Evolutionary conservation across 2,329 filamentous ascomycete species (phyloP).

Genomic region (Beauveria sp.): DNA sequence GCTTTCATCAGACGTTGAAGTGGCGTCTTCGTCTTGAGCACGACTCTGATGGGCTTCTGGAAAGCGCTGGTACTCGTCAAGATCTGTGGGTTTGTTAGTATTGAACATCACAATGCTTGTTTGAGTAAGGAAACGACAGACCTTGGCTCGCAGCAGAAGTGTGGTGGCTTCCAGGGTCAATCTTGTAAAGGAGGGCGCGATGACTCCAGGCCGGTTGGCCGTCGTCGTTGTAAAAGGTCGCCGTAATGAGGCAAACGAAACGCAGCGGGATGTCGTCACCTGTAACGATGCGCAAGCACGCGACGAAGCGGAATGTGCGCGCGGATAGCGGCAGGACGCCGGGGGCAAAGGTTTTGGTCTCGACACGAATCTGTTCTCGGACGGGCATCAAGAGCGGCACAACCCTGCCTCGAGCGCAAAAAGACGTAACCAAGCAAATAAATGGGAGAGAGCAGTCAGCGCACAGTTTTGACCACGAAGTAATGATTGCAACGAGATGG

Average conservation of each 20-base stretch:
- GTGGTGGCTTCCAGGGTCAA: slow-evolving; percentile 20
- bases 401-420: neutral
- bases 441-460: accelerated
- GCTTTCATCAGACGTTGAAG: neutral
- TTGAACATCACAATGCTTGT: neutral
- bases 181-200: slow-evolving; percentile 30
- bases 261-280: neutral
- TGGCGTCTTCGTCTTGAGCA: neutral
- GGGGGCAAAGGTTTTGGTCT: slow-evolving; percentile 18
- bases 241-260: slow-evolving; percentile 37
- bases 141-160: slow-evolving; percentile 17
- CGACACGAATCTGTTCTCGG: slow-evolving; percentile 12
- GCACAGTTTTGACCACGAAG: neutral
- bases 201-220: slow-evolving; percentile 38
- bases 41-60: neutral
- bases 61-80: neutral
- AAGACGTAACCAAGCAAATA: neutral
- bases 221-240: slow-evolving; percentile 37
- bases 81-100: neutral
- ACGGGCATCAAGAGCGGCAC: slow-evolving; percentile 18
- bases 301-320: neutral
- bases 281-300: neutral
- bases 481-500: no score
- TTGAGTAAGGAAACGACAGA: neutral
- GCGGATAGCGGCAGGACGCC: slow-evolving; percentile 35